Evolutionary conservation across 371 early-diverging fungal species (phyloP).

Genomic region (Mortierella sp.): DNA sequence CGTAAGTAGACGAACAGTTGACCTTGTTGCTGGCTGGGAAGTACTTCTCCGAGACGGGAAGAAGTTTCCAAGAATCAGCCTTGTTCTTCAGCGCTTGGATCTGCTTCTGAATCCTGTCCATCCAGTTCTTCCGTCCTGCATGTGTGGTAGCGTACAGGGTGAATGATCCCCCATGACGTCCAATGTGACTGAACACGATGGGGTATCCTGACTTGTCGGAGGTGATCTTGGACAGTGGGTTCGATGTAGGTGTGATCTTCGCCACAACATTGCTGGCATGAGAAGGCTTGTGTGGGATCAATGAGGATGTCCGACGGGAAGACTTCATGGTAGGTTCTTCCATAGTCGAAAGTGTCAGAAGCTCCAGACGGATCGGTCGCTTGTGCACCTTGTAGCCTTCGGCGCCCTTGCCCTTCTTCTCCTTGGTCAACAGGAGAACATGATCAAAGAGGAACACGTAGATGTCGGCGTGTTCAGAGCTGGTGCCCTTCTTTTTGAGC

Average conservation of each 20-base stretch:
- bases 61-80: constrained; percentile 73
- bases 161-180: constrained; percentile 73
- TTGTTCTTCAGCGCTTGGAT: constrained; percentile 68
- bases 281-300: constrained; percentile 58
- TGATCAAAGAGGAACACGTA: constrained; percentile 91
- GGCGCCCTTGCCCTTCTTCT: constrained; percentile 66
- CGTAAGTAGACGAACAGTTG: constrained; percentile 79
- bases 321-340: constrained; percentile 63
- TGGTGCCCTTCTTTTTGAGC: constrained; percentile 79
- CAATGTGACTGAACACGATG: constrained; percentile 83
- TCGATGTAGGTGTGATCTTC: constrained; percentile 46
- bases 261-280: constrained; percentile 55
- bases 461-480: constrained; percentile 77
- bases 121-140: constrained; percentile 86
- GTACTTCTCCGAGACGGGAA: constrained; percentile 59
- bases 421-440: constrained; percentile 82
- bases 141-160: constrained; percentile 81
- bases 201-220: constrained; percentile 67
- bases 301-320: constrained; percentile 53
- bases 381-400: constrained; percentile 76
- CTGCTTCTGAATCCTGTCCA: constrained; percentile 84
- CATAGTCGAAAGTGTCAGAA: constrained; percentile 75
- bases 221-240: constrained; percentile 45
- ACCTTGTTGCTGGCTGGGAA: constrained; percentile 72
- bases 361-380: constrained; percentile 83